A percentile compares a stretch with the other conserved stretches of the same genome.
phyloP scores from a whole-genome alignment of 441 rosid genomes.

The Croton setiger region DNA sequence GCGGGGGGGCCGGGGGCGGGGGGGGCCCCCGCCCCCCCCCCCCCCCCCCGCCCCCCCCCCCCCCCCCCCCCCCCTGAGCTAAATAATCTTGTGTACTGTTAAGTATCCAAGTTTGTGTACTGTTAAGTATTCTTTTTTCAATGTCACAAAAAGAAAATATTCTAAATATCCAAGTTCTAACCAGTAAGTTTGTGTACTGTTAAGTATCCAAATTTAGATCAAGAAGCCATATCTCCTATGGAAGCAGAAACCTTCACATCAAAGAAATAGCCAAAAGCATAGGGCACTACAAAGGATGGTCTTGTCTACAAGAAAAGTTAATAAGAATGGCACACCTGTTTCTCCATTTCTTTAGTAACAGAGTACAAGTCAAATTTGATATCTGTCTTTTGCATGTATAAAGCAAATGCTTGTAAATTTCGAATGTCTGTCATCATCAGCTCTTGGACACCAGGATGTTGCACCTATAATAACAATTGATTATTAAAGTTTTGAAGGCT shows the following conservation, averaged over 20 bases:
- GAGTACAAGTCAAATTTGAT: slow-evolving; percentile 83
- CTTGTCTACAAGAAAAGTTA: slow-evolving; percentile 6
- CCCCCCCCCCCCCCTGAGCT: too few species aligned
- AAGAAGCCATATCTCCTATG: background rate
- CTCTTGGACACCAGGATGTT: slow-evolving; percentile 87
- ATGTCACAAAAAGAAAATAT: background rate
- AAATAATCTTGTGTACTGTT: slow-evolving; percentile 2
- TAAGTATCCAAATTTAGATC: background rate
- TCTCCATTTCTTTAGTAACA: slow-evolving; percentile 90
- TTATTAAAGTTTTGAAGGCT: slow-evolving; percentile 25
- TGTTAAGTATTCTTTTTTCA: too few species aligned
- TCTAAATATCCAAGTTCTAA: background rate
- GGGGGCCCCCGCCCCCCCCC: too few species aligned
- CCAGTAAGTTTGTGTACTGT: background rate
- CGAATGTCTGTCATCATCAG: slow-evolving; percentile 97
- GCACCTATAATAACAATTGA: slow-evolving; percentile 53
- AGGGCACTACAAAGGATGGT: background rate
- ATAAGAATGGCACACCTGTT: slow-evolving; percentile 52
- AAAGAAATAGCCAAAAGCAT: slow-evolving; percentile 2
- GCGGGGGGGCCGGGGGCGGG: too few species aligned
- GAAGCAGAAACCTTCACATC: background rate
- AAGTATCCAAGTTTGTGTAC: too few species aligned
- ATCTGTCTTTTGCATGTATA: slow-evolving; percentile 88
- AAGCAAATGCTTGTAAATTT: slow-evolving; percentile 88
- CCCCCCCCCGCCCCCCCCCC: too few species aligned